These are phyloP conservation scores for Aquanectria penicillioides DNA, from an alignment of 2,329 filamentous ascomycete genomes.

Conservation along the genomic window DNA sequence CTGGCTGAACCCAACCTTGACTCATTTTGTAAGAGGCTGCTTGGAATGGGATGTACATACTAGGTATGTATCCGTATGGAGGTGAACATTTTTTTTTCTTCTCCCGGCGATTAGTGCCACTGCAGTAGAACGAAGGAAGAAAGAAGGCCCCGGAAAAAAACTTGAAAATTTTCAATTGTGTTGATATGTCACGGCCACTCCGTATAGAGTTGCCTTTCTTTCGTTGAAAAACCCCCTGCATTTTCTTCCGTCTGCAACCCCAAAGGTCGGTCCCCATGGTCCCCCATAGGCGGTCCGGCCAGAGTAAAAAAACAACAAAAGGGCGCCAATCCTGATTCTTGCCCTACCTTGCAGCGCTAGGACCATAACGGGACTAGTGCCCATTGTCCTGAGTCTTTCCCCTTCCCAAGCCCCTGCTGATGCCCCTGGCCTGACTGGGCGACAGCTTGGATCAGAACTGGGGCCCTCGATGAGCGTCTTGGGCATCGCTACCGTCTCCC, in stretches of 20 bases:
- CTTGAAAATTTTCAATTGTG: background rate
- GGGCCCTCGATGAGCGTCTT: background rate
- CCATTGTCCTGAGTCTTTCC: slow-evolving; percentile 3
- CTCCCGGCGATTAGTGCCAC: no score
- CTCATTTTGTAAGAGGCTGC: slow-evolving; percentile 1
- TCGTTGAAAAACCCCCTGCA: background rate
- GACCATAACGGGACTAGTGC: background rate
- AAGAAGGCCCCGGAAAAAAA: background rate
- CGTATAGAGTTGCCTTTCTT: background rate
- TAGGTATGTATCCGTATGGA: no score
- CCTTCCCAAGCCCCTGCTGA: background rate
- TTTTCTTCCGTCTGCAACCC: background rate
- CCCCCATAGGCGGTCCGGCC: no score
- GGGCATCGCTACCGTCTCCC: no score
- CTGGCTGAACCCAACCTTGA: no score
- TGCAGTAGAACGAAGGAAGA: background rate
- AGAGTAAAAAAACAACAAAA: background rate
- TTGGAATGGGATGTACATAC: no score
- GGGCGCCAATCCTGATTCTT: slow-evolving; percentile 10
- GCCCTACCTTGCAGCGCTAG: slow-evolving; percentile 6
- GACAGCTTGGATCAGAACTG: background rate
- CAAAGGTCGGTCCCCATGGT: no score
- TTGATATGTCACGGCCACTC: background rate
- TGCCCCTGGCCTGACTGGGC: slow-evolving; percentile 13
- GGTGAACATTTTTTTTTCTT: no score